phyloP scores from a whole-genome alignment of 176 grass and related monocot species.

The Paspalum vaginatum region DNA sequence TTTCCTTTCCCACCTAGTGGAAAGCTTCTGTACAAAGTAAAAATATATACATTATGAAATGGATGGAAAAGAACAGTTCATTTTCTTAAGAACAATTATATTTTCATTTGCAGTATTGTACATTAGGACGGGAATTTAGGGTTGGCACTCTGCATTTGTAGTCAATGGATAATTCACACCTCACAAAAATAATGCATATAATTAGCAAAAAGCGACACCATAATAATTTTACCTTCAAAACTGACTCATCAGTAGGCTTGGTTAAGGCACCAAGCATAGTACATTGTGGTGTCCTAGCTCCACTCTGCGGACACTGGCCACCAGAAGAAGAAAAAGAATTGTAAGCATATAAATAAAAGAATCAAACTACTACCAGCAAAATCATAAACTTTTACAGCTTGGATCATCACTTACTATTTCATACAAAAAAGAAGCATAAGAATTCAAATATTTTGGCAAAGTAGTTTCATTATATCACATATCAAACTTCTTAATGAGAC shows the following conservation, averaged over 20 bases:
- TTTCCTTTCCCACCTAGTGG: constrained; percentile 85
- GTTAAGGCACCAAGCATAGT: constrained; percentile 75
- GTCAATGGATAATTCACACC: background rate
- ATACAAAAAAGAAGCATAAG: background rate
- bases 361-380: background rate
- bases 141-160: background rate
- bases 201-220: constrained; percentile 12
- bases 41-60: constrained; percentile 5
- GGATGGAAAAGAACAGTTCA: background rate
- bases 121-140: background rate
- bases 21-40: constrained; percentile 64
- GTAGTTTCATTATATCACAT: no score
- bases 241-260: constrained; percentile 65
- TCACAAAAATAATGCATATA: constrained; percentile 14
- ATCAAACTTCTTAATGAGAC: no score
- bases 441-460: background rate
- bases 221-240: constrained; percentile 62
- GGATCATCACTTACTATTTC: background rate
- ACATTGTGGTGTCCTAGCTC: constrained; percentile 88
- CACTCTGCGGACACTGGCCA: constrained; percentile 75
- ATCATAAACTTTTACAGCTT: background rate
- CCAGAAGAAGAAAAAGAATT: constrained; percentile 21
- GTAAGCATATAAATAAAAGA: constrained; percentile 28
- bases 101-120: background rate
- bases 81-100: background rate